Conservation (phyloP, 192 early-diverging fungal species). For the Thoreauomyces humboldtii region DNA sequence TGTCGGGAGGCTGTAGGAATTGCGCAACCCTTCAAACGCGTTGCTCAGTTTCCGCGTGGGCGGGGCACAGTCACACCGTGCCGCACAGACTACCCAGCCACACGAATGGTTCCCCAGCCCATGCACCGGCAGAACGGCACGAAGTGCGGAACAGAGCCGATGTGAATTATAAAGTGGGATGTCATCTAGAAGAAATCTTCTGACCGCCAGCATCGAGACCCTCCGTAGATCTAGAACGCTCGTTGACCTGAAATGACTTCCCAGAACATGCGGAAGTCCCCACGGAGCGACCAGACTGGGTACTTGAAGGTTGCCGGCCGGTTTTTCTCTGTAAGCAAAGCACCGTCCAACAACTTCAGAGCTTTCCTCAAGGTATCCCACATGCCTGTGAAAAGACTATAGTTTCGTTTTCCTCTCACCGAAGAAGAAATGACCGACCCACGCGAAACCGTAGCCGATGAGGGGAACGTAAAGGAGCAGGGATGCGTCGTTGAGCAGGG, state of each 20-base stretch:
- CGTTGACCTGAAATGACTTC: background rate
- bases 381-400: background rate
- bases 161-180: too few species aligned
- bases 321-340: constrained; percentile 41
- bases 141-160: too few species aligned
- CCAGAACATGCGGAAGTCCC: background rate
- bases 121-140: too few species aligned
- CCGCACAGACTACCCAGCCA: too few species aligned
- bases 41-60: too few species aligned
- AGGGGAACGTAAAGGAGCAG: constrained; percentile 9
- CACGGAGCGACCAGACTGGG: constrained; percentile 48
- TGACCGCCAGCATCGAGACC: too few species aligned
- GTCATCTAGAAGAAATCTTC: too few species aligned
- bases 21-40: too few species aligned
- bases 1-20: too few species aligned
- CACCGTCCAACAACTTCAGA: background rate
- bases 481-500: background rate
- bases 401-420: constrained; percentile 36
- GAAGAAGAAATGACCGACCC: constrained; percentile 67
- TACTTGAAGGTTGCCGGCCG: constrained; percentile 72
- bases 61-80: too few species aligned
- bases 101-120: too few species aligned
- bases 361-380: background rate
- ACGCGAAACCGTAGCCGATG: constrained; percentile 60
- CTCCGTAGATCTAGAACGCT: constrained; percentile 3